Base-by-base conservation (phyloP, 371 early-diverging fungal genomes). In the Nosema muscidifuracis region DNA sequence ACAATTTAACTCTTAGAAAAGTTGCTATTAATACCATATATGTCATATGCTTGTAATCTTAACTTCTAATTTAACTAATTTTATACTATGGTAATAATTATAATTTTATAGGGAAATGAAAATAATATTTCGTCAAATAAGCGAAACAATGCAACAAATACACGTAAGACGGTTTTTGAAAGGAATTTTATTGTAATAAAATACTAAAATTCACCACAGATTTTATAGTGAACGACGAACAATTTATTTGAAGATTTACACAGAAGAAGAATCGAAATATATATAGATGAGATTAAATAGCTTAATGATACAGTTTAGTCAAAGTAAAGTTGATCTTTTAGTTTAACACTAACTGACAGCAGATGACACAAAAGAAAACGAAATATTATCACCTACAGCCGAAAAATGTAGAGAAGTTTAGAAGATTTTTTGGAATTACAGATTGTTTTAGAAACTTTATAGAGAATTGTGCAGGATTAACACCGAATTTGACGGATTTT, bases 171-270 rank as follows among this genome's bases (percentile, higher is more conserved):
- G 26, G 10, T 43, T 56, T 75, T 67, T 22, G 76, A 76, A 76
- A 75, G 64, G 42, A 50, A 50, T 56, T 55, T 55, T 13, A 74
- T 77, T 9, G 65, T 66, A 10, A 62, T 67, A 30, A 73, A 76
- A 22, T n/a, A 65, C 34, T 65, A 71, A 31, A 78, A 78, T 72
- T 47, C 56, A 0, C 71, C 79, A 18, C 53, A 56, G 22, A 74
- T 75, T 13, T 71, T 78, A 16, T 67, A 76, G 50, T 36, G 79
- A 31, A 53, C 31, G 2, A 78, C 76, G 76, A 65, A 71, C 26
- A 44, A 31, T 2, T 60, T 77, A 13, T 55, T 77, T n/a, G 38
- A 57, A 58, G 65, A 77, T 18, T 61, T 36, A 53, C 18, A 58
- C 4, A 34, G 58, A 34, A n/a, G 20, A 34, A 18, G 58, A 4